Conservation (phyloP, 2,329 filamentous ascomycete species). For the Coniosporium tulheliwenetii region DNA sequence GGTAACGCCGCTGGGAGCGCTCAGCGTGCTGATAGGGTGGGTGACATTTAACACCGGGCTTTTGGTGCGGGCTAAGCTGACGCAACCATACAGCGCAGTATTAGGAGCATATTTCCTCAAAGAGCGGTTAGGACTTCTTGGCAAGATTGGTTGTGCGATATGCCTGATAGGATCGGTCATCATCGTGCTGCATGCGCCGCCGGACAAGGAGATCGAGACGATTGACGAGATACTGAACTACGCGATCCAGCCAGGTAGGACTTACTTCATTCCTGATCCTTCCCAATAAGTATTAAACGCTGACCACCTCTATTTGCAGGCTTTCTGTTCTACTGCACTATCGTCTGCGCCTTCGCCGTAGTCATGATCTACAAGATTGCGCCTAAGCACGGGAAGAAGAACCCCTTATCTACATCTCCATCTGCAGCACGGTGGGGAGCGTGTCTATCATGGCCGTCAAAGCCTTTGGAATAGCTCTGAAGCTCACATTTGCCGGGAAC, state of each 20-base stretch:
- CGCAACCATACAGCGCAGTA: slow-evolving; percentile 45
- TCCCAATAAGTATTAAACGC: not conserved
- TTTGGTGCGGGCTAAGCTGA: slow-evolving; percentile 4
- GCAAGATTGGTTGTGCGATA: slow-evolving; percentile 88
- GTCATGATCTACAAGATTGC: slow-evolving; percentile 96
- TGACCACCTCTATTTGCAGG: slow-evolving; percentile 33
- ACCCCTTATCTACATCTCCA: slow-evolving; percentile 90
- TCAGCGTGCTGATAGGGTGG: slow-evolving; percentile 79
- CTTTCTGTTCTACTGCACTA: slow-evolving; percentile 72
- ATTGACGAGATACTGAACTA: slow-evolving; percentile 85
- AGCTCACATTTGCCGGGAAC: slow-evolving; percentile 80
- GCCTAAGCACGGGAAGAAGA: slow-evolving; percentile 81
- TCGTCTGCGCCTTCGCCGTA: slow-evolving; percentile 67
- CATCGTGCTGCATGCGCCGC: slow-evolving; percentile 91
- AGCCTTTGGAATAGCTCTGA: slow-evolving; percentile 93
- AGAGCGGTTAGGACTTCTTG: slow-evolving; percentile 77
- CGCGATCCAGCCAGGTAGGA: slow-evolving; percentile 75
- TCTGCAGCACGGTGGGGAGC: slow-evolving; percentile 92
- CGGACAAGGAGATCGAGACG: slow-evolving; percentile 78
- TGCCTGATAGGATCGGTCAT: slow-evolving; percentile 93
- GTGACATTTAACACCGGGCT: slow-evolving; percentile 7
- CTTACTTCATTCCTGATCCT: not conserved
- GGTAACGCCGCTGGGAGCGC: slow-evolving; percentile 83
- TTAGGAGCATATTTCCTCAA: slow-evolving; percentile 87
- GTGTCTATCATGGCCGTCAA: slow-evolving; percentile 99